Evolutionary conservation across 768 basidiomycete species (phyloP).

Genomic region (Boletus reticuloceps): DNA sequence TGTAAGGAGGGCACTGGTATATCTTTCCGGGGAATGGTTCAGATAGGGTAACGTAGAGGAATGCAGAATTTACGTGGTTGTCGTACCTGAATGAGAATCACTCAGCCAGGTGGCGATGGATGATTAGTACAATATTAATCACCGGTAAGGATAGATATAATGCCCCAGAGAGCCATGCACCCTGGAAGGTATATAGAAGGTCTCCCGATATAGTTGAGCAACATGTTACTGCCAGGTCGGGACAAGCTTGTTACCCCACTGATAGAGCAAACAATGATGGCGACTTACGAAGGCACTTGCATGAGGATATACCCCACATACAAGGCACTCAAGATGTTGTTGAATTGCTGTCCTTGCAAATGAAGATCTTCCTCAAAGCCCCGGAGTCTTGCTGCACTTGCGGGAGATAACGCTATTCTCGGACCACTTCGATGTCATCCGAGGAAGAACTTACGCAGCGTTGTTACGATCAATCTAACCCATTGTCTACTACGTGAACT

Average conservation of each 20-base stretch:
- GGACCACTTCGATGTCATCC: background rate
- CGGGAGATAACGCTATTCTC: background rate
- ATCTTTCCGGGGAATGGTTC: constrained; percentile 39
- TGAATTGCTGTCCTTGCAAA: constrained; percentile 60
- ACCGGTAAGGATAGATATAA: constrained; percentile 55
- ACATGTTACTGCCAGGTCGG: constrained; percentile 56
- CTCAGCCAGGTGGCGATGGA: background rate
- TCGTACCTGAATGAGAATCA: constrained; percentile 33
- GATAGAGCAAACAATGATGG: background rate
- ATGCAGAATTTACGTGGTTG: constrained; percentile 32
- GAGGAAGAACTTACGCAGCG: constrained; percentile 45
- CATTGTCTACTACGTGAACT: background rate
- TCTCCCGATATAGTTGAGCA: constrained; percentile 61
- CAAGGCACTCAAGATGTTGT: constrained; percentile 63
- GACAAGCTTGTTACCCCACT: background rate
- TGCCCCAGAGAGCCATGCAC: constrained; percentile 74
- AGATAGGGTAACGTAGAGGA: background rate
- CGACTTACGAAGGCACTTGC: constrained; percentile 71
- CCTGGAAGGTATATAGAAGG: constrained; percentile 66
- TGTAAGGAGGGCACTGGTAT: constrained; percentile 58
- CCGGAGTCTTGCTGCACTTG: constrained; percentile 66
- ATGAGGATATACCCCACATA: constrained; percentile 75
- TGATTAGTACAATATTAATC: constrained; percentile 1
- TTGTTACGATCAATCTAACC: constrained; percentile 69
- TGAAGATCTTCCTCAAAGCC: constrained; percentile 71